Evolutionary conservation across 148 eudicot genomes (phyloP).

Genomic region (Amaranthus cruentus): DNA sequence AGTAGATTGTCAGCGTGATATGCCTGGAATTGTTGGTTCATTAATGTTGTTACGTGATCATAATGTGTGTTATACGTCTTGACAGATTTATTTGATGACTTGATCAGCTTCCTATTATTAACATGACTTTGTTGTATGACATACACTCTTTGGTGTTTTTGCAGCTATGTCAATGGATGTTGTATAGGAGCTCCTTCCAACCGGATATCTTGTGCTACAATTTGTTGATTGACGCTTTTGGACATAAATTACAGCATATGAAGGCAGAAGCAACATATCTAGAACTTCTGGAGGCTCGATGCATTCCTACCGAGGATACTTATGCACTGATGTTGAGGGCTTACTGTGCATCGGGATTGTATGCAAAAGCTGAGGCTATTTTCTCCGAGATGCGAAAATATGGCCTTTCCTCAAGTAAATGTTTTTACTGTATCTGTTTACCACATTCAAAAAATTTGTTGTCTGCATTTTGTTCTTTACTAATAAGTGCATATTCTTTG

Average conservation of each 20-base stretch:
- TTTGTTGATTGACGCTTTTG: slow-evolving; percentile 77
- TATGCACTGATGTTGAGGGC: slow-evolving; percentile 77
- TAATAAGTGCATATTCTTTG: background rate
- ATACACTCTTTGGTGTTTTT: slow-evolving; percentile 11
- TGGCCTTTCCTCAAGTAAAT: slow-evolving; percentile 65
- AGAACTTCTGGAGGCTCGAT: slow-evolving; percentile 60
- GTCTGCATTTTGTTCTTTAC: background rate
- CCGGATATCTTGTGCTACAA: slow-evolving; percentile 73
- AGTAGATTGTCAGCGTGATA: background rate
- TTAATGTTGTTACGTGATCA: background rate
- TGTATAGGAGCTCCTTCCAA: slow-evolving; percentile 60
- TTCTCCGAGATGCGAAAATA: slow-evolving; percentile 55
- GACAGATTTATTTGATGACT: too few species aligned
- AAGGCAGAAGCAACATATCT: slow-evolving; percentile 64
- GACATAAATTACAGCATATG: slow-evolving; percentile 45
- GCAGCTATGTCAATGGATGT: slow-evolving; percentile 80
- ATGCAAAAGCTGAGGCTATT: slow-evolving; percentile 70
- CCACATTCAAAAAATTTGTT: background rate
- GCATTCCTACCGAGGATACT: slow-evolving; percentile 83
- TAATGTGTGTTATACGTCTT: too few species aligned
- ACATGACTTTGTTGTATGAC: background rate
- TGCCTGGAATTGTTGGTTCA: background rate
- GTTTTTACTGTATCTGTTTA: slow-evolving; percentile 5
- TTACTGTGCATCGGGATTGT: slow-evolving; percentile 58
- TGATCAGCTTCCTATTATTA: too few species aligned